Conservation (phyloP, 805 yeast species). For the Pichia phayaonensis region DNA sequence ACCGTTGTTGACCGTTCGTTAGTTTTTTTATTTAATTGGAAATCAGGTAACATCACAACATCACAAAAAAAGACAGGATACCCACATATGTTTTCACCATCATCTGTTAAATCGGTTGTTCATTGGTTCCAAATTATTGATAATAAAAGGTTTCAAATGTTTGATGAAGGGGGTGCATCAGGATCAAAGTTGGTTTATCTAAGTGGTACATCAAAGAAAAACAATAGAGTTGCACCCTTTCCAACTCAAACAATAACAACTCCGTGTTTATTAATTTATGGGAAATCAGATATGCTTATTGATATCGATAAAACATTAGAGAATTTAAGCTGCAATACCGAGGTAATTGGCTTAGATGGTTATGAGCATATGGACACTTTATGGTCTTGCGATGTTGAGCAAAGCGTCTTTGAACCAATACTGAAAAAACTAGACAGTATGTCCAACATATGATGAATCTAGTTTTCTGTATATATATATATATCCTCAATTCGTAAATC, state of each 20-base stretch:
- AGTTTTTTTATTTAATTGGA: slow-evolving; percentile 43
- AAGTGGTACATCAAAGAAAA: slow-evolving; percentile 23
- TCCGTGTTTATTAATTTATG: slow-evolving; percentile 76
- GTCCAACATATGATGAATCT: background rate
- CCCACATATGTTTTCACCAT: slow-evolving; percentile 46
- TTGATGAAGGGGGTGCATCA: slow-evolving; percentile 34
- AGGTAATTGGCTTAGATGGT: slow-evolving; percentile 42
- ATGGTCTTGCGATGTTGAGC: slow-evolving; percentile 71
- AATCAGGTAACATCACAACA: slow-evolving; percentile 33
- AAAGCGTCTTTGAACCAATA: slow-evolving; percentile 30
- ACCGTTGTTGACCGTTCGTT: slow-evolving; percentile 39
- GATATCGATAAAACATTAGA: slow-evolving; percentile 68
- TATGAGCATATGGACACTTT: slow-evolving; percentile 88
- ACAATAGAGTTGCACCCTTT: slow-evolving; percentile 44
- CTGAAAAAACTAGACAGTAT: background rate
- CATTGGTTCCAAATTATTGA: slow-evolving; percentile 43
- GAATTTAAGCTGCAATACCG: slow-evolving; percentile 48
- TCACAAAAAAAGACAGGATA: slow-evolving; percentile 41
- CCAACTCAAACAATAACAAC: slow-evolving; percentile 63
- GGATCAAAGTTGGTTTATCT: slow-evolving; percentile 25
- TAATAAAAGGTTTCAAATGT: slow-evolving; percentile 44
- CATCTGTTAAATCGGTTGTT: slow-evolving; percentile 48
- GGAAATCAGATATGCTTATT: slow-evolving; percentile 75
- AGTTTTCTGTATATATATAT: background rate
- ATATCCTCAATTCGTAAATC: background rate